These are phyloP conservation scores for Colletotrichum sp. DNA, from an alignment of 2,329 filamentous ascomycete species.

Conservation along the genomic window DNA sequence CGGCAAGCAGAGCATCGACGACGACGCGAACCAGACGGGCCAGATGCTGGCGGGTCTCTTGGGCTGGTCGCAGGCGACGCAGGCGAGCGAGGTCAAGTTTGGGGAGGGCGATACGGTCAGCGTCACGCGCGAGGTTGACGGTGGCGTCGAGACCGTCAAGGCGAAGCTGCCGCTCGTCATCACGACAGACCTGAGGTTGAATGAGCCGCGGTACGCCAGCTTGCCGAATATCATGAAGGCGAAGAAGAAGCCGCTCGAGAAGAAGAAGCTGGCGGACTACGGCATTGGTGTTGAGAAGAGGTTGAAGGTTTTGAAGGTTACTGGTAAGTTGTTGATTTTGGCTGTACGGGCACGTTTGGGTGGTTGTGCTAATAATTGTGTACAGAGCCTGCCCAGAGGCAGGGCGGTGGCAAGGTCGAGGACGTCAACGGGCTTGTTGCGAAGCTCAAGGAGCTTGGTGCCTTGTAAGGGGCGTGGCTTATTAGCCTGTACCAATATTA, in stretches of 20 bases:
- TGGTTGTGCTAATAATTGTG: background rate
- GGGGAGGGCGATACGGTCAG: conserved; percentile 71
- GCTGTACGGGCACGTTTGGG: background rate
- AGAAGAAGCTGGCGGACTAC: conserved; percentile 85
- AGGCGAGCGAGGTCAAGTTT: conserved; percentile 85
- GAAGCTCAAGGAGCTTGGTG: conserved; percentile 96
- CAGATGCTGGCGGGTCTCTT: conserved; percentile 96
- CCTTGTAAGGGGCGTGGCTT: conserved; percentile 61
- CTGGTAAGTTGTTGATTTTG: conserved; percentile 58
- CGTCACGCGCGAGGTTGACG: conserved; percentile 93
- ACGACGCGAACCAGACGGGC: conserved; percentile 93
- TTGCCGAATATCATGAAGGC: conserved; percentile 99
- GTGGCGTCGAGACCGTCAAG: conserved; percentile 87
- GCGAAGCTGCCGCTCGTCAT: conserved; percentile 90
- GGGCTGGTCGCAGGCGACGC: conserved; percentile 93
- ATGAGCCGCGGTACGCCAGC: conserved; percentile 93
- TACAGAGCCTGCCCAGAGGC: conserved; percentile 81
- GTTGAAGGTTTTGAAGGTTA: conserved; percentile 90
- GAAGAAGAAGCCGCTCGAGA: conserved; percentile 99
- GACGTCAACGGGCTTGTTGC: conserved; percentile 93
- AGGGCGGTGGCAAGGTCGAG: conserved; percentile 96
- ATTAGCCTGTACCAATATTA: background rate
- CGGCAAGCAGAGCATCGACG: conserved; percentile 98
- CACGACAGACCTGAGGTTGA: conserved; percentile 92
- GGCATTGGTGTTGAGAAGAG: conserved; percentile 76